Base-by-base conservation (phyloP, 768 basidiomycete species). In the Termitomyces sp. region DNA sequence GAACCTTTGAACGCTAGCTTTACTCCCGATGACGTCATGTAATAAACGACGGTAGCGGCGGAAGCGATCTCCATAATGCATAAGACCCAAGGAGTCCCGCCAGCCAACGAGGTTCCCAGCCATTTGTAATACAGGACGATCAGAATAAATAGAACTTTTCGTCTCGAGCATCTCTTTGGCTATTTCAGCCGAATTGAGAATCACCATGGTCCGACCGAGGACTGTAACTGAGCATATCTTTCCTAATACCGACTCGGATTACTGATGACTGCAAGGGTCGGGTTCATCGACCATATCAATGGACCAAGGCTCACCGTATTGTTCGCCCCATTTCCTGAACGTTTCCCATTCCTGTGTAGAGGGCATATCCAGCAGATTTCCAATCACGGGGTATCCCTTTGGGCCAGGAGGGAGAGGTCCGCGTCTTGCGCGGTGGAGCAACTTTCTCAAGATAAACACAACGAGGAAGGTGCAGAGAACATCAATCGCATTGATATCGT, bases 111-210 rank as follows among this genome's bases (percentile, higher is more conserved):
- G 72, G 62, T 82, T 79, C 24, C 80, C 81, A 30, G 74, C 81
- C 80, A 80, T 79, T 57, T 76, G 74, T 7, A 77, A 66, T 45
- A 68, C 68, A 50, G 86, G 85, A n/a, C 86, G 80, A 63, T 87
- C 86, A 20, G 85, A 86, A 66, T 86, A 87, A 46, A 80, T 76
- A 3, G 8, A 11, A 11, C 43, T 22, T 79, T 85, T 84, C 70
- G 84, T 85, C 66, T 88, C 84, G 54, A 87, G 73, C 70, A 87
- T 76, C 53, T 85, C 82, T 54, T 71, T 67, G 18, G 83, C 82
- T 24, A 72, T 63, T 62, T 76, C 72, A 20, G 71, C 73, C 13
- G 77, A 80, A 63, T 83, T 84, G 36, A 87, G 60, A 40, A 87
- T 68, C 35, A 86, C 66, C 38, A 87, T 67, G 33, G 82, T 74